Evolutionary conservation across 2,329 filamentous ascomycete genomes (phyloP).

Genomic region (Teratosphaeriaceae sp.): DNA sequence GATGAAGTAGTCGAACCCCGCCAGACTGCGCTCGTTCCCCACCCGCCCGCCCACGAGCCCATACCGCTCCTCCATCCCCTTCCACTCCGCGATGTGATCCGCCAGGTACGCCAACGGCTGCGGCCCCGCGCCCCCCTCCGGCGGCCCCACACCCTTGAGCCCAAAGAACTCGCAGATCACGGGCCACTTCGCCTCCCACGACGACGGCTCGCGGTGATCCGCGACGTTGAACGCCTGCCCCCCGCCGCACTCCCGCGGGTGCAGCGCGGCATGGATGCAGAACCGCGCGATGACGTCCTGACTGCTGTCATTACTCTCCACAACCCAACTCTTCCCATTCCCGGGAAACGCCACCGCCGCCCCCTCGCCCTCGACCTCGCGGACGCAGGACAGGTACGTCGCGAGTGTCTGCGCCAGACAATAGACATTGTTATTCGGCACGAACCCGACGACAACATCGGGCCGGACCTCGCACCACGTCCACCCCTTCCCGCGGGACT

Average conservation of each 20-base stretch:
- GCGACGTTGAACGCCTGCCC: conserved; percentile 21
- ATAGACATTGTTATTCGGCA: conserved; percentile 33
- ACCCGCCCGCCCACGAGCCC: conserved; percentile 33
- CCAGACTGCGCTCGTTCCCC: conserved; percentile 30
- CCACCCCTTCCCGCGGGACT: conserved; percentile 28
- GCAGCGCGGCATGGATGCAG: conserved; percentile 2
- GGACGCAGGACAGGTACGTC: no score
- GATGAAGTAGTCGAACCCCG: conserved; percentile 38
- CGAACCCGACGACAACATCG: conserved; percentile 34
- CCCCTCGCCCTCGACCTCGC: no score
- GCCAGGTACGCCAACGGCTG: conserved; percentile 26
- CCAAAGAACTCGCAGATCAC: conserved; percentile 22
- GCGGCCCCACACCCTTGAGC: conserved; percentile 17
- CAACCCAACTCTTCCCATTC: no score
- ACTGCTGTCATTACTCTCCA: no score
- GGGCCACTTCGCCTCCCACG: conserved; percentile 22
- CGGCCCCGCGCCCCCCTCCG: conserved; percentile 13
- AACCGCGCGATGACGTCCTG: not conserved
- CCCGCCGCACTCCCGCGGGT: conserved; percentile 5
- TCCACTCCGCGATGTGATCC: conserved; percentile 29
- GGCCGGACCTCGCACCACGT: conserved; percentile 33
- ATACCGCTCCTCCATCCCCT: conserved; percentile 30
- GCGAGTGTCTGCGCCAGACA: no score
- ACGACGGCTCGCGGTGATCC: conserved; percentile 11
- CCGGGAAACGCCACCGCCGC: no score